Evolutionary conservation across 2,329 filamentous ascomycete species (phyloP).

Genomic region (Pezicula neosporulosa): DNA sequence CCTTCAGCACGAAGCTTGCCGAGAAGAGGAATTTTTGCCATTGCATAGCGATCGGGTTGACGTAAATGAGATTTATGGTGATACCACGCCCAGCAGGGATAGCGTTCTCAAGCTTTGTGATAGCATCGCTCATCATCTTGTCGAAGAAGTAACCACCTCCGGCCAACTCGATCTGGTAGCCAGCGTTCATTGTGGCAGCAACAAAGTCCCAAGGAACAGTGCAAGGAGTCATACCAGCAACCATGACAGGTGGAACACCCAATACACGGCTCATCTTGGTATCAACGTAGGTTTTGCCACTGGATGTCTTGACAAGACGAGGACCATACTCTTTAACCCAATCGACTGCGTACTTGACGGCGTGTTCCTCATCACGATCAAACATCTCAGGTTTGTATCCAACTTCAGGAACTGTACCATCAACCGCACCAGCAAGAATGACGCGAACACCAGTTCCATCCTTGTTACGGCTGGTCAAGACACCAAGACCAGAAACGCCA

Average conservation of each 20-base stretch:
- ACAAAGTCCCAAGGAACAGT: slow-evolving; percentile 92
- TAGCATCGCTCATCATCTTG: slow-evolving; percentile 76
- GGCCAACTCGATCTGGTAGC: slow-evolving; percentile 89
- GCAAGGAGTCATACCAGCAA: slow-evolving; percentile 89
- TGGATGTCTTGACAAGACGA: slow-evolving; percentile 84
- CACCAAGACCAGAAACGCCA: slow-evolving; percentile 92
- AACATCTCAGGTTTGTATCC: slow-evolving; percentile 98
- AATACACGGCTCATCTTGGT: slow-evolving; percentile 92
- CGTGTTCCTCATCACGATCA: slow-evolving; percentile 90
- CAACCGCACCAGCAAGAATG: slow-evolving; percentile 89
- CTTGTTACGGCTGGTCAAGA: slow-evolving; percentile 97
- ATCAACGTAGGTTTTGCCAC: slow-evolving; percentile 87
- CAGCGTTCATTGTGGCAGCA: slow-evolving; percentile 87
- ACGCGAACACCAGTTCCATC: slow-evolving; percentile 96
- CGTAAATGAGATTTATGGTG: slow-evolving; percentile 86
- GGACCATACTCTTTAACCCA: slow-evolving; percentile 98
- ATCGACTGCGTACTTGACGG: slow-evolving; percentile 90
- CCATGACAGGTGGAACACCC: slow-evolving; percentile 82
- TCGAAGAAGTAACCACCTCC: slow-evolving; percentile 88
- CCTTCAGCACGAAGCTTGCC: slow-evolving; percentile 78
- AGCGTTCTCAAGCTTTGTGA: slow-evolving; percentile 78
- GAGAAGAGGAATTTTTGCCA: slow-evolving; percentile 89
- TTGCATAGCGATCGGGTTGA: slow-evolving; percentile 82
- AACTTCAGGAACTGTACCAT: slow-evolving; percentile 84
- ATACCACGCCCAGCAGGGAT: slow-evolving; percentile 87